Evolutionary conservation across 345 rosid genomes (phyloP).

Genomic region (Eucalyptus shirleyi): DNA sequence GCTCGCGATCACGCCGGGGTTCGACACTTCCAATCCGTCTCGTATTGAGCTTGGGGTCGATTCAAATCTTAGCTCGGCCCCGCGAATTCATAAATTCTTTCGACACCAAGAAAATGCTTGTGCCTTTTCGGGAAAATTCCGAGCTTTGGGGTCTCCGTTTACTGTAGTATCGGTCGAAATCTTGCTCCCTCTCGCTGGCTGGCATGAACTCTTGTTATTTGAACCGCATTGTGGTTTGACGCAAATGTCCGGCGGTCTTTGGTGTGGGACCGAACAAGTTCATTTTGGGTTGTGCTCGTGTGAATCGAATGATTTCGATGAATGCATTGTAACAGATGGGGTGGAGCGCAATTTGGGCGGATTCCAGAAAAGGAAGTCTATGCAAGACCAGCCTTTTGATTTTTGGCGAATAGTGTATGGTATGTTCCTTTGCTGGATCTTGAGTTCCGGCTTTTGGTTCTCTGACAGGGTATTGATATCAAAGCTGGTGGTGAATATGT

Average conservation of each 20-base stretch:
- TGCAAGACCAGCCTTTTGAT: conserved; percentile 15
- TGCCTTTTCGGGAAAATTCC: neutral
- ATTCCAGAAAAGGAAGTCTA: neutral
- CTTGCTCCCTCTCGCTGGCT: neutral
- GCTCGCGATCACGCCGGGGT: too few relatives aligned
- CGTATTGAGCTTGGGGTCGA: too few relatives aligned
- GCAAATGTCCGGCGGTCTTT: neutral
- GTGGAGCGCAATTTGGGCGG: neutral
- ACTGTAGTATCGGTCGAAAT: neutral
- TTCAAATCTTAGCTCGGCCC: too few relatives aligned
- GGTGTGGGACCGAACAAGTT: neutral
- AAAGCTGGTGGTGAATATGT: neutral
- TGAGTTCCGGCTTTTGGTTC: neutral
- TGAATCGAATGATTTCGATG: neutral
- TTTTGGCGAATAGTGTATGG: conserved; percentile 22
- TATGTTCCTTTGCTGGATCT: neutral
- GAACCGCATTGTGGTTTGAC: neutral
- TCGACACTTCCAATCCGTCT: too few relatives aligned
- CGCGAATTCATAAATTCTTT: too few relatives aligned
- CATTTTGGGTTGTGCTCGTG: neutral
- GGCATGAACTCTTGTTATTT: neutral
- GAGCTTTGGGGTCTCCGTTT: neutral
- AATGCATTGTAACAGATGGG: neutral
- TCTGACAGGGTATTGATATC: neutral
- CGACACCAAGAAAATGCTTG: too few relatives aligned